phyloP scores from a whole-genome alignment of 768 basidiomycete genomes.

The Tylopilus sp. region DNA sequence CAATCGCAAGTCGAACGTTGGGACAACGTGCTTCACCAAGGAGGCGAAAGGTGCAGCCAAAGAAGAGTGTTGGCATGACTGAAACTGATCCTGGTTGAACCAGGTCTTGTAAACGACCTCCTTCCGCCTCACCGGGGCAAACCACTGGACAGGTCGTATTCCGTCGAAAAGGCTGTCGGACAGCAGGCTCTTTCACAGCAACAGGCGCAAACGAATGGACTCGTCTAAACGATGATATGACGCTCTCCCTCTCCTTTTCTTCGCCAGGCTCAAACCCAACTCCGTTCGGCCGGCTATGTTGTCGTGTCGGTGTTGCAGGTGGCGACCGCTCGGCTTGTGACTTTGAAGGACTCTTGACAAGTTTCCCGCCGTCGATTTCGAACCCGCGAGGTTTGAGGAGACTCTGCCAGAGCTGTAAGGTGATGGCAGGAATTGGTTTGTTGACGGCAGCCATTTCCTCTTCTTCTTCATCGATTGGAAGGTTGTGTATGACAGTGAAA shows the following conservation, averaged over 20 bases:
- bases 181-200: constrained; percentile 20
- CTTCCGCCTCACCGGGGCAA: constrained; percentile 16
- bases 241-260: constrained; percentile 28
- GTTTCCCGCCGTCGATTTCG: constrained; percentile 51
- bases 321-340: constrained; percentile 25
- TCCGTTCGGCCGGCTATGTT: constrained; percentile 1
- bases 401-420: constrained; percentile 67
- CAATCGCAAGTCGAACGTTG: constrained; percentile 57
- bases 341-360: constrained; percentile 61
- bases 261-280: constrained; percentile 4
- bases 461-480: constrained; percentile 30
- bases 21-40: constrained; percentile 64
- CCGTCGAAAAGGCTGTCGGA: constrained; percentile 47
- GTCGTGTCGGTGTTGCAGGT: constrained; percentile 15
- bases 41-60: constrained; percentile 52
- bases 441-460: constrained; percentile 59
- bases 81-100: constrained; percentile 1
- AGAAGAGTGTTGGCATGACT: constrained; percentile 39
- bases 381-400: constrained; percentile 68
- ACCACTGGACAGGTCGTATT: constrained; percentile 27
- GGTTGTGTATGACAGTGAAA: constrained; percentile 20
- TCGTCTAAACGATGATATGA: constrained; percentile 61
- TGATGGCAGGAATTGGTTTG: constrained; percentile 57
- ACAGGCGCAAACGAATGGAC: constrained; percentile 60
- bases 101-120: constrained; percentile 9